Conservation (phyloP, 441 rosid genomes). For the Isatis lusitanica region DNA sequence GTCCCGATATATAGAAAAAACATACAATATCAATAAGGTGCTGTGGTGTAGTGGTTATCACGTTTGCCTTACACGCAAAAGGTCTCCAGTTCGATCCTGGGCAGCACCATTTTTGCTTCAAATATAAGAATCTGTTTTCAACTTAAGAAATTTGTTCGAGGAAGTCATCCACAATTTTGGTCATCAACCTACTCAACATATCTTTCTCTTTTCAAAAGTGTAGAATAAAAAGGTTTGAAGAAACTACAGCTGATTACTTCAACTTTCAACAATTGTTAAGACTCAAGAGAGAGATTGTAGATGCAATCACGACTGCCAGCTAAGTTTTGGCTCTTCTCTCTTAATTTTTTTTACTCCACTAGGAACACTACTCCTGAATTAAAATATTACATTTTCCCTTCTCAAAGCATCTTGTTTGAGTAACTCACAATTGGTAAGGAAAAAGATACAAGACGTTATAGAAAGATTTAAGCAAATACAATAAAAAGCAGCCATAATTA, state of each 20-base stretch:
- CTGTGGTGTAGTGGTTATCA: conserved; percentile 85
- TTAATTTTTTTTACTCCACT: neutral
- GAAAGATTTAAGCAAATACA: neutral
- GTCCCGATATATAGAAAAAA: no score
- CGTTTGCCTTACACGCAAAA: conserved; percentile 79
- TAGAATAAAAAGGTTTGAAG: neutral
- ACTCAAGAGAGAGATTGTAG: neutral
- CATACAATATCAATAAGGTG: neutral
- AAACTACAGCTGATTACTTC: neutral
- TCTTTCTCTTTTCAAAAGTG: neutral
- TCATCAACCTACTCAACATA: neutral
- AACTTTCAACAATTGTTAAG: neutral
- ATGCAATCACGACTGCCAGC: neutral
- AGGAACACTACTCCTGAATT: neutral
- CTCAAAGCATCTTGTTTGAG: neutral
- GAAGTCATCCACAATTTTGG: neutral
- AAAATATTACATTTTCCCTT: neutral
- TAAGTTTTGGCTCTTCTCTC: neutral
- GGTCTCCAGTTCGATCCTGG: conserved; percentile 85
- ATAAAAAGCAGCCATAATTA: neutral
- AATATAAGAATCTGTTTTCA: neutral
- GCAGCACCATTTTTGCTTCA: conserved; percentile 50
- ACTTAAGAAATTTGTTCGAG: neutral
- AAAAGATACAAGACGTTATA: neutral
- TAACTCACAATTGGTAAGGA: neutral